A percentile compares a stretch with the other conserved stretches of the same genome.
phyloP scores from a whole-genome alignment of 2,329 filamentous ascomycete species.

The Ascochyta pisi region DNA sequence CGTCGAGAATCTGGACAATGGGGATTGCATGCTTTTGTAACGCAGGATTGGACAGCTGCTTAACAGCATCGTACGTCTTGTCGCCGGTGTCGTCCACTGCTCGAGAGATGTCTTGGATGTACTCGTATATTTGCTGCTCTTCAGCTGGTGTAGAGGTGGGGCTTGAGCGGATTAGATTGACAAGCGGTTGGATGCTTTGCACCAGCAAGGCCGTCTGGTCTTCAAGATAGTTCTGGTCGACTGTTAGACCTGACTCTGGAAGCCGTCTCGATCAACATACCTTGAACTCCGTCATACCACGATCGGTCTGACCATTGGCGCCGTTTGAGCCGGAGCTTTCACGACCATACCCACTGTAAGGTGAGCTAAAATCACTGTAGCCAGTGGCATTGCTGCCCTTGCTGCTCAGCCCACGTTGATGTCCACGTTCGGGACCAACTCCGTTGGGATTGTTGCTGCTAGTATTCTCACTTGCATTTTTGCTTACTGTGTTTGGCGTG shows the following conservation, averaged over 20 bases:
- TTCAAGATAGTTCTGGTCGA: conserved; percentile 73
- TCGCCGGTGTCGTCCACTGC: conserved; percentile 74
- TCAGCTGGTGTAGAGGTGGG: conserved; percentile 39
- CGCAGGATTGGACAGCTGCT: conserved; percentile 57
- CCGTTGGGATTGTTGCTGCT: conserved; percentile 7
- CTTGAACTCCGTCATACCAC: conserved; percentile 65
- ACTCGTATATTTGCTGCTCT: conserved; percentile 63
- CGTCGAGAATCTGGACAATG: conserved; percentile 64
- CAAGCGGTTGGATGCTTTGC: conserved; percentile 81
- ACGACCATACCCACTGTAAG: conserved; percentile 46
- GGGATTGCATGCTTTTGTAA: conserved; percentile 59
- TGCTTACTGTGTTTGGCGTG: conserved; percentile 25
- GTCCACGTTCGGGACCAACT: conserved; percentile 14
- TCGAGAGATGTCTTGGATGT: conserved; percentile 73
- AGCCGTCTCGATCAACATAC: conserved; percentile 48
- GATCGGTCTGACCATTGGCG: conserved; percentile 32
- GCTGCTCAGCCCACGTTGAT: conserved; percentile 36
- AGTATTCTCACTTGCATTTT: conserved; percentile 10
- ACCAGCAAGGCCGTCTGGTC: conserved; percentile 82
- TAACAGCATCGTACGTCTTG: conserved; percentile 64
- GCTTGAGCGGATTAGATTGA: conserved; percentile 67
- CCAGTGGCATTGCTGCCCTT: conserved; percentile 46
- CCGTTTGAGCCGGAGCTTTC: conserved; percentile 40
- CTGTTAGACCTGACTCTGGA: conserved; percentile 18
- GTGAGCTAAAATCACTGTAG: conserved; percentile 47